Evolutionary conservation across 1,284 basidiomycete species (phyloP), one percentile per base, ranked within the genome.

Genomic region (Earliella scabrosa): DNA sequence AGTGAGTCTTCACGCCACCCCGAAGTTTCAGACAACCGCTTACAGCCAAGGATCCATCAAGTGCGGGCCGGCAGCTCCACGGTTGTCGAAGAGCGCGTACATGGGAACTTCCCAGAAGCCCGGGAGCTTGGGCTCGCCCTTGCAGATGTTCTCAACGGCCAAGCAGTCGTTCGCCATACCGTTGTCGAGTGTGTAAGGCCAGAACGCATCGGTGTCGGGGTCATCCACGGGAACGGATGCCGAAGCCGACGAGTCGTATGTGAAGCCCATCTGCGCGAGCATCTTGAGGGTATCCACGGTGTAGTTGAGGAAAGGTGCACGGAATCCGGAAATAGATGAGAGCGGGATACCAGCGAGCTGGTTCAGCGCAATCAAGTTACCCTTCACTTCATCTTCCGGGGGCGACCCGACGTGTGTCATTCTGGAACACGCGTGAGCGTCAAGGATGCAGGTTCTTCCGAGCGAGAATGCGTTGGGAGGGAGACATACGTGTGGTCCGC

Each of bases 11-110:
- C n/a, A n/a, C n/a, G n/a, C n/a, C n/a, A n/a, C n/a, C n/a, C n/a
- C n/a, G n/a, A n/a, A n/a, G n/a, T n/a, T n/a, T n/a, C n/a, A n/a
- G n/a, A n/a, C n/a, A n/a, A n/a, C n/a, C n/a, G 78, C 83, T 75
- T 56, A 87, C 87, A 93, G 75, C 88, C 88, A 93, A 51, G 90
- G 90, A 70, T 93, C 92, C 91, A 92, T 92, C 62, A 92, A 76
- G 74, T 90, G 87, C 11, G 77, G 73, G 1, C 87, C 87, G 21
- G 63, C 72, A 9, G 72, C 73, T 10, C 86, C 86, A n/a, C 76
- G 71, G 16, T 80, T 65, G 67, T 90, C 88, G 64, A 91, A 91
- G 69, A 85, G 82, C 0, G 86, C 85, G 68, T 90, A 91, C 89
- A 92, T 90, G 2, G 89, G 89, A 56, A 91, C 80, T 70, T 91